Conservation (phyloP, 2,329 filamentous ascomycete species). For the Epichloe festucae region DNA sequence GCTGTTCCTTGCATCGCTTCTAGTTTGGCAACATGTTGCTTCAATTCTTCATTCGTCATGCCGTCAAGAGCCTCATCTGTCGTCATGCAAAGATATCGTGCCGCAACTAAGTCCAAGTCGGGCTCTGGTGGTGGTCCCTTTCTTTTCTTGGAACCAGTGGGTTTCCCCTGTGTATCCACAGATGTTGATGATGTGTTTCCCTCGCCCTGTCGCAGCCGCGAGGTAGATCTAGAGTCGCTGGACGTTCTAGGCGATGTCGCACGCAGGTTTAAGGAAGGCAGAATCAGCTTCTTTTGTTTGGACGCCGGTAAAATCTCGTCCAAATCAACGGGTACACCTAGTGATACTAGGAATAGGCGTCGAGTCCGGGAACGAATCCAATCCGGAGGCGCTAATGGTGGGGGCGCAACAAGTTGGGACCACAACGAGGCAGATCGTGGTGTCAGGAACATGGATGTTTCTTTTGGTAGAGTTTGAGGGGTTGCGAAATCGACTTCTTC, state of each 20-base stretch:
- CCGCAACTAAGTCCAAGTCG: conserved; percentile 65
- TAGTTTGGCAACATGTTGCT: conserved; percentile 55
- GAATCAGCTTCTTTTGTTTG: conserved; percentile 93
- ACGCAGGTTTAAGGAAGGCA: conserved; percentile 73
- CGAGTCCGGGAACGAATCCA: conserved; percentile 96
- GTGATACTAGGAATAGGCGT: conserved; percentile 85
- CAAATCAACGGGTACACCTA: conserved; percentile 89
- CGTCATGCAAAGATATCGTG: conserved; percentile 65
- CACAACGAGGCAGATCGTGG: conserved; percentile 82
- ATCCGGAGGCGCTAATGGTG: conserved; percentile 86
- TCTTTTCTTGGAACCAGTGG: conserved; percentile 30
- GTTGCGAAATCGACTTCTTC: conserved; percentile 38
- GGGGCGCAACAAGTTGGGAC: conserved; percentile 86
- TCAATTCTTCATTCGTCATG: conserved; percentile 66
- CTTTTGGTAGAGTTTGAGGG: conserved; percentile 37
- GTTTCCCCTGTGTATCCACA: conserved; percentile 45
- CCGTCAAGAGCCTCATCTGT: conserved; percentile 73
- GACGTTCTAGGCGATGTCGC: conserved; percentile 42
- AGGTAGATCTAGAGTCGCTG: conserved; percentile 37
- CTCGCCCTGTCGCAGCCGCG: conserved; percentile 32
- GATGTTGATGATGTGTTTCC: conserved; percentile 44
- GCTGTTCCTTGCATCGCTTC: conserved; percentile 58
- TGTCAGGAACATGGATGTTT: conserved; percentile 62
- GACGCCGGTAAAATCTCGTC: conserved; percentile 95
- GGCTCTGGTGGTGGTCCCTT: conserved; percentile 56